Evolutionary conservation across 768 basidiomycete genomes (phyloP).

Genomic region (Inosperma sp.): DNA sequence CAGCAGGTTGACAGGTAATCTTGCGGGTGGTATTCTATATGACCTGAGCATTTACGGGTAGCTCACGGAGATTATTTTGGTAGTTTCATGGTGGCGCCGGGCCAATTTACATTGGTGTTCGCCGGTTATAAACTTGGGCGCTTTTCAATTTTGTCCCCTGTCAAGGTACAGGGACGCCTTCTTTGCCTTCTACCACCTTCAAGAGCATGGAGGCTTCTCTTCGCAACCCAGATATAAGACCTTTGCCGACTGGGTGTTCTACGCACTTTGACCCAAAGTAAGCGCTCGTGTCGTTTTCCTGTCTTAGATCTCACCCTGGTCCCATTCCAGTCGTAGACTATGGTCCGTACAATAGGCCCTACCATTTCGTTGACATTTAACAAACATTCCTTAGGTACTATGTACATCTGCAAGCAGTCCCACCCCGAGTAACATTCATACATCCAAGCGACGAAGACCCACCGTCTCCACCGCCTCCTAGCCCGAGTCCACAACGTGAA

Average conservation of each 20-base stretch:
- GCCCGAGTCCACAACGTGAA: constrained; percentile 7
- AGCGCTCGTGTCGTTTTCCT: constrained; percentile 1
- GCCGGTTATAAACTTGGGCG: no score
- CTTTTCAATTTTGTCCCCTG: no score
- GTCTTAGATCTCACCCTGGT: not conserved
- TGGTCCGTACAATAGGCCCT: constrained; percentile 16
- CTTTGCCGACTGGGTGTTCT: constrained; percentile 24
- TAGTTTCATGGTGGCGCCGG: no score
- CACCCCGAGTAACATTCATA: constrained; percentile 22
- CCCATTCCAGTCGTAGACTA: constrained; percentile 14
- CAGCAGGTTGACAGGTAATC: no score
- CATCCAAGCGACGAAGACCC: constrained; percentile 21
- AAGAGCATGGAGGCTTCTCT: no score
- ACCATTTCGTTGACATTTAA: not conserved
- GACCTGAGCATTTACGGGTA: no score
- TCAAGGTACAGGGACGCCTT: no score
- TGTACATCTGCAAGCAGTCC: constrained; percentile 20
- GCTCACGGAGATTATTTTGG: no score
- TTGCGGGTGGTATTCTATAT: no score
- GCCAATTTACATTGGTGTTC: no score
- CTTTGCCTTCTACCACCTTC: no score
- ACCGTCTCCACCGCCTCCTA: constrained; percentile 6
- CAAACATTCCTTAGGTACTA: constrained; percentile 22
- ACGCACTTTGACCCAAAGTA: constrained; percentile 26
- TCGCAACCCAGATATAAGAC: constrained; percentile 18